Evolutionary conservation across 305 asterid genomes (phyloP), one percentile per base, ranked within the genome.

Genomic region (Lippia alba): DNA sequence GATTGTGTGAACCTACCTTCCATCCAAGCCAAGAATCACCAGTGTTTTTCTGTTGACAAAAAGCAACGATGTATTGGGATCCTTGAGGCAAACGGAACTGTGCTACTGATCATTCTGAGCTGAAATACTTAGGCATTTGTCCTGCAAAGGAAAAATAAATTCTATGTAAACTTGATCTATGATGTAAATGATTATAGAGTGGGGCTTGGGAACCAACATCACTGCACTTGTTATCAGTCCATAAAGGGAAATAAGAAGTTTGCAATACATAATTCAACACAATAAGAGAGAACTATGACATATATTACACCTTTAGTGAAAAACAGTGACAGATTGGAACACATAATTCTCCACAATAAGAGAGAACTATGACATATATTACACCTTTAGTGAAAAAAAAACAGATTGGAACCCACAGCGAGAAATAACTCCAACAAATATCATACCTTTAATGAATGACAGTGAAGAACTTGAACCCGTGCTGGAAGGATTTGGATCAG

Each of bases 41-140:
- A 93, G 98, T 87, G 67, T 91, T 81, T 82, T 89, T 87, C 76
- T 91, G 88, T 73, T 89, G 97, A 75, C 98, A 97, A 64, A 93
- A 93, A 33, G 91, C 90, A 71, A 84, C 98, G 44, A 85, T 72
- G 59, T 86, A 86, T 73, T 83, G 89, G 14, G 81, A 83, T 66
- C 95, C 96, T 85, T 91, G 97, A 2, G 91, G 89, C 73, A 93
- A 85, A 50, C 86, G 96, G 71, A 91, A 93, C 81, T 91, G 97
- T 16, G 98, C 96, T 64, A 93, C 91, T 41, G 98, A 91, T 97
- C 98, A 93, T 71, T 93, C 96, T 41, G 98, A 93, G 83, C 93
- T 91, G 90, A 93, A 93, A 78, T 93, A 93, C 85, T 89, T 93
- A 4, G 98, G 98, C 66, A 93, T 87, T 53, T 91, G 96, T 71